Base-by-base conservation (phyloP, 2,329 filamentous ascomycete species). In the Monilinia aucupariae region DNA sequence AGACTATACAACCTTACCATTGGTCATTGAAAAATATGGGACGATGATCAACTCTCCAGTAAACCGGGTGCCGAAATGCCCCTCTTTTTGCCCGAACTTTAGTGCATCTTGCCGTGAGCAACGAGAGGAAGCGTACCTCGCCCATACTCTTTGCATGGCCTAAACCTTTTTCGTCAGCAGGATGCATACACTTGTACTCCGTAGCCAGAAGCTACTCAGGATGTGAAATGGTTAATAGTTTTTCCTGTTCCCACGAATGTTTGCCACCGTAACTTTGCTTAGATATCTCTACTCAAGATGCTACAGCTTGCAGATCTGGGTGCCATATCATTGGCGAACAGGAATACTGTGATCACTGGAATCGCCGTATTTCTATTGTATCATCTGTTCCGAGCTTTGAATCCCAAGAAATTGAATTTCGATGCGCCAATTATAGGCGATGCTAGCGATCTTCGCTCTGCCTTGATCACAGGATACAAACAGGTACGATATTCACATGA, bases 391-490 rank as follows among this genome's bases (percentile, higher is more conserved):
- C 41, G 20, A 25, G 17, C 17, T 22, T 5, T 58, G 17, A 22
- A 47, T 17, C 25, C 43, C 0, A 58, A 58, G 20, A 58, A 58
- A 25, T 37, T 47, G 20, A 32, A 34, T n/a, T 34, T 58, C 27
- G 43, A 58, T 48, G 54, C 54, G 17, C 54, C 54, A 22, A 17
- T 12, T 25, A 47, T 58, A 25, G 54, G 54, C 20, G 32, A 45
- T 10, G 39, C 27, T 8, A 47, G 20, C 22, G 54, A 58, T 48
- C 54, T 58, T 34, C 54, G 54, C 41, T 58, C 54, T 58, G 54
- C 54, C 15, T 30, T 58, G 30, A 34, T 47, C 41, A 58, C 7
- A 15, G 54, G 54, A 22, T 58, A 58, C 17, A 34, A 58, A 20
- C 41, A 58, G 54, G 54, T 58, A 58, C 20, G 37, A 37, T 15